Percentiles rank a stretch among this genome's conserved stretches.
These are phyloP conservation scores for Trametes cinnabarina DNA, from an alignment of 768 basidiomycete genomes.

Conservation along the genomic window DNA sequence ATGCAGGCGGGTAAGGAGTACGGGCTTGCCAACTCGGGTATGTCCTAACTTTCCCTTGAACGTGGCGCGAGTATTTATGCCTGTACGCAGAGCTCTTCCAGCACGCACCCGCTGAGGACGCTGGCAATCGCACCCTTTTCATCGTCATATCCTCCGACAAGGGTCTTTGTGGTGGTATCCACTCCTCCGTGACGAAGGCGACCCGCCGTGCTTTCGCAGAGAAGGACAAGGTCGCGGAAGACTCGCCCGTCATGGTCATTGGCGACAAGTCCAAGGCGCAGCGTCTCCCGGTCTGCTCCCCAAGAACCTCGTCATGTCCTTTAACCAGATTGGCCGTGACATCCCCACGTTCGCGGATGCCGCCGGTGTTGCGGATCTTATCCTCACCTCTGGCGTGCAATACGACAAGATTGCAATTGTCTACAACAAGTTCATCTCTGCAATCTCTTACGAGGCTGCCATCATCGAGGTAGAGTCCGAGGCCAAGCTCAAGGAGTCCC, in stretches of 20 bases:
- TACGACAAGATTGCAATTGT: conserved; percentile 83
- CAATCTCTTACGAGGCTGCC: conserved; percentile 84
- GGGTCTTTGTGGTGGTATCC: conserved; percentile 99
- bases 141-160: conserved; percentile 96
- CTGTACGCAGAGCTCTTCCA: conserved; percentile 74
- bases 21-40: conserved; percentile 88
- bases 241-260: conserved; percentile 78
- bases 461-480: conserved; percentile 78
- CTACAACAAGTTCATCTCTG: conserved; percentile 85
- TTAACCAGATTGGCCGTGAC: conserved; percentile 98
- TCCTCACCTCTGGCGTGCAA: conserved; percentile 78
- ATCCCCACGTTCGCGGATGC: conserved; percentile 98
- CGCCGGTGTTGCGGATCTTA: conserved; percentile 88
- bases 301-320: conserved; percentile 73
- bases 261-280: conserved; percentile 98
- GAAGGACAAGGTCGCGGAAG: conserved; percentile 49
- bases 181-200: conserved; percentile 92
- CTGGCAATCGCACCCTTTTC: conserved; percentile 80
- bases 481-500: conserved; percentile 74
- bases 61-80: neutral
- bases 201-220: conserved; percentile 71
- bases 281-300: conserved; percentile 64
- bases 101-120: conserved; percentile 65
- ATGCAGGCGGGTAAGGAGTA: conserved; percentile 91
- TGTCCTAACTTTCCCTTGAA: neutral